These are phyloP conservation scores for Speleostelium caveatum DNA, from an alignment of 78 protist genomes.

Conservation along the genomic window DNA sequence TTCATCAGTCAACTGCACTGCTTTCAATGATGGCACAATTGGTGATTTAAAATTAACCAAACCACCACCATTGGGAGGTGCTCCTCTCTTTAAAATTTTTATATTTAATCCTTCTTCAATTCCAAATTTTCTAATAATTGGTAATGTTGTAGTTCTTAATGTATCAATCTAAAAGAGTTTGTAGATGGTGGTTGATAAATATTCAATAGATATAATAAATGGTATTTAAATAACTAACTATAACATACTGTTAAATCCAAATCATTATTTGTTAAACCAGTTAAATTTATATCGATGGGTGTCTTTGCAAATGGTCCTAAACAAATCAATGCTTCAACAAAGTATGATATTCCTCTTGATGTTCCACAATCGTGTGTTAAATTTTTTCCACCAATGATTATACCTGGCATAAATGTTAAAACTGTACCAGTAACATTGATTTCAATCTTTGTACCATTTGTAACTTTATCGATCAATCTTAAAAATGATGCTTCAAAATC, in stretches of 20 bases:
- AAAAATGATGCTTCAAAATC: constrained; percentile 81
- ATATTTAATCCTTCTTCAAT: constrained; percentile 86
- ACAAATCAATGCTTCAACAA: constrained; percentile 88
- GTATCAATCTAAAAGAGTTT: constrained; percentile 89
- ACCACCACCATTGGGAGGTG: constrained; percentile 97
- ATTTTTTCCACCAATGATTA: constrained; percentile 71
- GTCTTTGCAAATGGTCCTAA: constrained; percentile 95
- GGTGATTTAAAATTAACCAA: constrained; percentile 91
- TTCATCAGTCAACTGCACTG: constrained; percentile 82
- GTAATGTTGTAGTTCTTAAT: constrained; percentile 92
- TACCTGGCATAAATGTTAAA: constrained; percentile 71
- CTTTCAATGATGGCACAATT: constrained; percentile 71
- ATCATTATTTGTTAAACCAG: constrained; percentile 92
- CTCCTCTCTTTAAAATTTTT: constrained; percentile 88
- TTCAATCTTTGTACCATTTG: constrained; percentile 78
- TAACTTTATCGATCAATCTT: constrained; percentile 68
- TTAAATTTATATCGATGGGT: constrained; percentile 76
- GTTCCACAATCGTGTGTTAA: constrained; percentile 73
- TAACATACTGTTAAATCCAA: constrained; percentile 77
- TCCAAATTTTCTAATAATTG: constrained; percentile 91
- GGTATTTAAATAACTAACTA: not conserved
- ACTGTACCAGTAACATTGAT: constrained; percentile 76
- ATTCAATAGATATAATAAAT: not conserved
- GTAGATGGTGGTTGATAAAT: not conserved
- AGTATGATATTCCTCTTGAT: constrained; percentile 63